Percentiles rank a stretch among this genome's conserved stretches.
Conservation (phyloP, 1,284 basidiomycete species). For the Coriolopsis trogii region DNA sequence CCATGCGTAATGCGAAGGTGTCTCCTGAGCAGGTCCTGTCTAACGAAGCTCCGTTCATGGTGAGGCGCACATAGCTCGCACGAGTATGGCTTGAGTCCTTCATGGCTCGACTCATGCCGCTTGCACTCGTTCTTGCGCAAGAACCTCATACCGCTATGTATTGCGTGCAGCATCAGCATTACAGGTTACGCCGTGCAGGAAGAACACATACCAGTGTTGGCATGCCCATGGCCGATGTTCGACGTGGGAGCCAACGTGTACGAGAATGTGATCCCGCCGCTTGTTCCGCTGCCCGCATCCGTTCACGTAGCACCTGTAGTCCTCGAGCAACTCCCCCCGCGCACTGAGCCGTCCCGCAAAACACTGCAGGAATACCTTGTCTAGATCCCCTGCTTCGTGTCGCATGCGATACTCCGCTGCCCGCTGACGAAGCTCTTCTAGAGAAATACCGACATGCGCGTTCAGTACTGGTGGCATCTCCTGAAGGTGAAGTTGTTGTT, state of each 20-base stretch:
- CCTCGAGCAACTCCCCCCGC: conserved; percentile 55
- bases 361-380: conserved; percentile 61
- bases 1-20: conserved; percentile 60
- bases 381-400: conserved; percentile 56
- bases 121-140: conserved; percentile 76
- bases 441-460: conserved; percentile 59
- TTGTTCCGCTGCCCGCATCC: conserved; percentile 69
- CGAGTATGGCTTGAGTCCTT: conserved; percentile 55
- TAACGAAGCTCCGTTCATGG: conserved; percentile 53
- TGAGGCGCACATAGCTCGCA: conserved; percentile 52
- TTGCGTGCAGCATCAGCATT: conserved; percentile 7
- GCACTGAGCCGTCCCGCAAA: conserved; percentile 66
- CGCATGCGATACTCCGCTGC: conserved; percentile 54
- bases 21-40: conserved; percentile 65
- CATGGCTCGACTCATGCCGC: conserved; percentile 67
- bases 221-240: conserved; percentile 68
- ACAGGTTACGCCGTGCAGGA: not conserved
- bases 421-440: conserved; percentile 53
- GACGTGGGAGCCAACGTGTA: conserved; percentile 70
- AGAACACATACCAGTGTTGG: conserved; percentile 51
- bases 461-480: conserved; percentile 33
- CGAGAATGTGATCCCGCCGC: conserved; percentile 69
- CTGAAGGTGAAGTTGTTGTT: conserved; percentile 1
- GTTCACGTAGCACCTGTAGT: conserved; percentile 65
- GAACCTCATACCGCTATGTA: conserved; percentile 58